A percentile compares a stretch with the other conserved stretches of the same genome.
Conservation (phyloP, 2,329 filamentous ascomycete genomes). For the Tolypocladium tundrense region DNA sequence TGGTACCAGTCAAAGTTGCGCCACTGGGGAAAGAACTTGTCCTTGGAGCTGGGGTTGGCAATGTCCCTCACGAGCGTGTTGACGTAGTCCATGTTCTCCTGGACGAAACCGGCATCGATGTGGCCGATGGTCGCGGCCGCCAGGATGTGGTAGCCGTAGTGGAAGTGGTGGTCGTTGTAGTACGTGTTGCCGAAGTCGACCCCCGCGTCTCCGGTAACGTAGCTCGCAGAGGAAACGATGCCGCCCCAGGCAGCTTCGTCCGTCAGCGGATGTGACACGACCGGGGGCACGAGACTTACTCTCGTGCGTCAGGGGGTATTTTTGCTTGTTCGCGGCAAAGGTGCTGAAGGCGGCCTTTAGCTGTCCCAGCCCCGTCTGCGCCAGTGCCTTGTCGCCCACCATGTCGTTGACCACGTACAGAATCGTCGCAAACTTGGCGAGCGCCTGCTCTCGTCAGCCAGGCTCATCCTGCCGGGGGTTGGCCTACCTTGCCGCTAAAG, state of each 20-base stretch:
- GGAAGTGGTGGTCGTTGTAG: conserved; percentile 69
- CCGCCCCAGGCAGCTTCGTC: conserved; percentile 61
- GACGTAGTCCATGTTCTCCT: conserved; percentile 65
- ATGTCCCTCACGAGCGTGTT: conserved; percentile 75
- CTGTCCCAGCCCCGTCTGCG: conserved; percentile 45
- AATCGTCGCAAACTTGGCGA: conserved; percentile 67
- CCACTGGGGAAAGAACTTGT: conserved; percentile 70
- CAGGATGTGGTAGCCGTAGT: conserved; percentile 85
- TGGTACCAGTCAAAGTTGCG: conserved; percentile 89
- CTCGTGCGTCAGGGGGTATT: conserved; percentile 56
- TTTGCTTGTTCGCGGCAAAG: conserved; percentile 59
- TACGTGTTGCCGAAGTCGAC: conserved; percentile 84
- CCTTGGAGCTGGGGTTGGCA: conserved; percentile 62
- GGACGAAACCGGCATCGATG: conserved; percentile 66
- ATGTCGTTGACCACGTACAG: conserved; percentile 57
- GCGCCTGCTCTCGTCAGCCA: conserved; percentile 33
- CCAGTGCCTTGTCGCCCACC: conserved; percentile 45
- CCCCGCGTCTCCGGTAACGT: conserved; percentile 55
- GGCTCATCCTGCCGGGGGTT: no score
- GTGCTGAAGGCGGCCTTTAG: conserved; percentile 57
- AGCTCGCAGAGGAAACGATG: conserved; percentile 66
- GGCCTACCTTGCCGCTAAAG: conserved; percentile 68
- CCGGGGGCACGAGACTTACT: conserved; percentile 26
- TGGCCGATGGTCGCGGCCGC: conserved; percentile 73
- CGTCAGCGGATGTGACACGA: conserved; percentile 2